Evolutionary conservation across 2,329 filamentous ascomycete species (phyloP), one percentile per base, ranked within the genome.

Genomic region (Fusarium sp.): DNA sequence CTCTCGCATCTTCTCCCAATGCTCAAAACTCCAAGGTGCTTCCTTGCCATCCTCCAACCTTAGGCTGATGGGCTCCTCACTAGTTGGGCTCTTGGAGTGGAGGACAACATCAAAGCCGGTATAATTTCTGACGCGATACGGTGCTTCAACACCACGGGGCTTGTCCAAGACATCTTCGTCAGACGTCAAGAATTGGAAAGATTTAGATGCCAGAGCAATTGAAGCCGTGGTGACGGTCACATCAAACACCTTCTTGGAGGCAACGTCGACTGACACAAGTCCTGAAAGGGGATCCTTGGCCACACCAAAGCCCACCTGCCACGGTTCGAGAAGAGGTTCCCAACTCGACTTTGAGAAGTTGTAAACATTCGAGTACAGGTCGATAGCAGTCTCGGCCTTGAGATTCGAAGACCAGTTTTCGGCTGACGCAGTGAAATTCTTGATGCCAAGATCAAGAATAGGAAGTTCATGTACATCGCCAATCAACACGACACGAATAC

Each of bases 301-400:
- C 73, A 98, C 86, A 61, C 96, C 92, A 66, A 99, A 87, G 3
- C 93, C 93, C n/a, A 98, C 82, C 65, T 94, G 88, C 95, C 95
- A 99, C 8, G 96, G 96, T 73, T 99, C 95, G 23, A 99, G 87
- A 31, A 99, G 78, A 4, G 95, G 95, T 74, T 99, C 95, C 95
- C 95, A 99, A 4, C 93, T 92, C 0, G 95, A 99, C 75, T 99
- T 99, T 13, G 95, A 95, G 77, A 99, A 99, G 76, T 99, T 99
- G 81, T 97, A 99, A 23, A 99, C 89, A 70, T 98, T 99, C 68
- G 96, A 86, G 75, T 97, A 97, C 63, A 94, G 92, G 61, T 97
- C 92, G 43, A 99, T 88, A n/a, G 87, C 90, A 0, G 92, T 91
- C 71, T 97, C 92, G 0, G 92, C 94, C 70, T 88, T 93, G 75